A percentile compares a stretch with the other conserved stretches of the same genome.
Evolutionary conservation across 75 land plant genomes (phyloP).

Genomic region (Cryptomeria japonica): DNA sequence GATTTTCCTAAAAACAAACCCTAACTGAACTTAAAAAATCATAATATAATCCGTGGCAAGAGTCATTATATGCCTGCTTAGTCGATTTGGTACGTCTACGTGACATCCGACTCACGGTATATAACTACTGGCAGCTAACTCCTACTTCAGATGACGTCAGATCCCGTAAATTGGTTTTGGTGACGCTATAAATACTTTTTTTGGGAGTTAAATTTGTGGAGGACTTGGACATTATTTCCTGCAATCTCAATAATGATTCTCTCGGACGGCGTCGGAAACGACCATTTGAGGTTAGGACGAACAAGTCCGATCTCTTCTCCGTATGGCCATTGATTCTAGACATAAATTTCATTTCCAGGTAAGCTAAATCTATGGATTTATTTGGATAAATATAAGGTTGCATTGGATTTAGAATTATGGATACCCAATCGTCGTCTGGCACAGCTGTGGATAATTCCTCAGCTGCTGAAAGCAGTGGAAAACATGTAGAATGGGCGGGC

Average conservation of each 20-base stretch:
- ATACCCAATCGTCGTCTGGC: not conserved
- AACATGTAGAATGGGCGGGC: not conserved
- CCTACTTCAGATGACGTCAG: not conserved
- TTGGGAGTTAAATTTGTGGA: not conserved
- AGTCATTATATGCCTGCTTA: not conserved
- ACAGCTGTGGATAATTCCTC: not conserved
- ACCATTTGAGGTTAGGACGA: not conserved
- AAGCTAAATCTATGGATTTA: not conserved
- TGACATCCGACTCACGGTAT: not conserved
- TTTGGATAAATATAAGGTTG: not conserved
- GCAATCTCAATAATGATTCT: not conserved
- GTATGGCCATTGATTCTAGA: not conserved
- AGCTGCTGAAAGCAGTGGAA: not conserved
- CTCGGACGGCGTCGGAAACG: not conserved
- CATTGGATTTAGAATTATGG: not conserved
- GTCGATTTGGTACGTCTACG: not conserved
- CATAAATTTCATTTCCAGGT: not conserved
- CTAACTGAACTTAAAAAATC: too few relatives aligned
- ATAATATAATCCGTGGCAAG: not conserved
- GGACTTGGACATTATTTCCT: not conserved
- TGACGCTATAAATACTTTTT: not conserved
- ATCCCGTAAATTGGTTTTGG: not conserved
- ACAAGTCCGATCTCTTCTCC: not conserved
- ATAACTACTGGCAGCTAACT: not conserved
- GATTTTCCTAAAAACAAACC: too few relatives aligned